phyloP scores from a whole-genome alignment of 805 yeast genomes.

The Ogataea chonburiensis region DNA sequence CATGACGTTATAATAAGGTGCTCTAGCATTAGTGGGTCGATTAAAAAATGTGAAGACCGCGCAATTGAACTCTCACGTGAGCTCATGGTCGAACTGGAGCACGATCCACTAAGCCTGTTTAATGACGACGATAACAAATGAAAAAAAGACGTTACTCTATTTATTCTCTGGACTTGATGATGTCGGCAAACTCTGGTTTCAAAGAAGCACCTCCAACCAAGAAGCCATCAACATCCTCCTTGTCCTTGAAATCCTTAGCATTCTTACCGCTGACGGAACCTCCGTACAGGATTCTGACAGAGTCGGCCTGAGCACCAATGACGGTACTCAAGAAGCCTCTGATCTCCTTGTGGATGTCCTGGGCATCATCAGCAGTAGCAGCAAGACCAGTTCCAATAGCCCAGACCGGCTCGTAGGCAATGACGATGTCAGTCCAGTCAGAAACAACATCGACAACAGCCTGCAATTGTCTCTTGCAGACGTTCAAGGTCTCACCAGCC shows the following conservation, averaged over 20 bases:
- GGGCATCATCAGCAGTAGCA: slow-evolving; percentile 98
- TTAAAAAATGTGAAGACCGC: slow-evolving; percentile 74
- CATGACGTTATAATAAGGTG: slow-evolving; percentile 55
- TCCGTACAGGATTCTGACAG: slow-evolving; percentile 92
- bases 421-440: slow-evolving; percentile 90
- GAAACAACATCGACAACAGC: slow-evolving; percentile 77
- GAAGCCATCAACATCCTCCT: slow-evolving; percentile 96
- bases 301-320: slow-evolving; percentile 79
- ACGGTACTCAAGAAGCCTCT: slow-evolving; percentile 77
- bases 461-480: slow-evolving; percentile 83
- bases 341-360: slow-evolving; percentile 86
- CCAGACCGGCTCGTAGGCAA: slow-evolving; percentile 99
- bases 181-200: slow-evolving; percentile 96
- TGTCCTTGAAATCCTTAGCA: slow-evolving; percentile 85
- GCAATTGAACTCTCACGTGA: slow-evolving; percentile 52
- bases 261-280: slow-evolving; percentile 97
- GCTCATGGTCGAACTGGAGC: slow-evolving; percentile 28
- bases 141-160: slow-evolving; percentile 2
- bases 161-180: slow-evolving; percentile 86
- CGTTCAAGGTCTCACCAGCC: slow-evolving; percentile 80
- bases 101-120: slow-evolving; percentile 1
- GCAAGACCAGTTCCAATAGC: slow-evolving; percentile 99
- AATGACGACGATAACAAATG: slow-evolving; percentile 12
- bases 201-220: slow-evolving; percentile 99
- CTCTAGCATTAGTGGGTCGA: slow-evolving; percentile 79